phyloP scores from a whole-genome alignment of 2,329 filamentous ascomycete genomes.

The Arthrobotrys megalospora region DNA sequence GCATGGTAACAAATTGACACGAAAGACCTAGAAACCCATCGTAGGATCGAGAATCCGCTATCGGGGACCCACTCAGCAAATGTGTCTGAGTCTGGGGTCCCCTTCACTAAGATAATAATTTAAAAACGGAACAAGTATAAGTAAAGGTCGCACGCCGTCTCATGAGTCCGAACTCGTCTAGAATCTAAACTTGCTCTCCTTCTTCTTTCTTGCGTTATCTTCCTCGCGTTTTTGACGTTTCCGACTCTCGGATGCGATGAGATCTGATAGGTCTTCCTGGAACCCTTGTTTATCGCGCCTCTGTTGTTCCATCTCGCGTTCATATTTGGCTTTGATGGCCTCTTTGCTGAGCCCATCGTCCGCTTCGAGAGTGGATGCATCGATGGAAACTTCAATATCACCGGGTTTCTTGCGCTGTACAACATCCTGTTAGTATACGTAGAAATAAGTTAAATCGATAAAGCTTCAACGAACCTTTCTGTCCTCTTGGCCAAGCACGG shows the following conservation, averaged over 20 bases:
- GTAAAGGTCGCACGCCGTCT: no score
- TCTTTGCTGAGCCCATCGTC: conserved; percentile 87
- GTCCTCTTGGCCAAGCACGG: conserved; percentile 85
- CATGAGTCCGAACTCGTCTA: conserved; percentile 33
- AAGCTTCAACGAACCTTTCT: conserved; percentile 72
- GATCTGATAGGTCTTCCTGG: conserved; percentile 92
- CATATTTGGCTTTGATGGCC: conserved; percentile 83
- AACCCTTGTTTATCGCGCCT: conserved; percentile 78
- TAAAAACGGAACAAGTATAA: not conserved
- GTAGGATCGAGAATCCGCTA: not conserved
- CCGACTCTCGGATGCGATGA: conserved; percentile 93
- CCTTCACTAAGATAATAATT: not conserved
- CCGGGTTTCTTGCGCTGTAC: conserved; percentile 87
- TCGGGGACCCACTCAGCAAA: conserved; percentile 40
- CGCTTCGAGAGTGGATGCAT: conserved; percentile 82
- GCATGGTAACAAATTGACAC: conserved; percentile 15
- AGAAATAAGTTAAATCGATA: not conserved
- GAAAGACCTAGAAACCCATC: conserved; percentile 9
- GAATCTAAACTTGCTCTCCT: conserved; percentile 71
- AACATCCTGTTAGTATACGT: not conserved
- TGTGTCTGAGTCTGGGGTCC: conserved; percentile 38
- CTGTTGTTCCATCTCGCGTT: conserved; percentile 76
- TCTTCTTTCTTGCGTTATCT: conserved; percentile 79
- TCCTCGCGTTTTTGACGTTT: conserved; percentile 92
- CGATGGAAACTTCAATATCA: conserved; percentile 92